Evolutionary conservation across 2,329 filamentous ascomycete species (phyloP), one percentile per base, ranked within the genome.

Genomic region (Penicillium sp.): DNA sequence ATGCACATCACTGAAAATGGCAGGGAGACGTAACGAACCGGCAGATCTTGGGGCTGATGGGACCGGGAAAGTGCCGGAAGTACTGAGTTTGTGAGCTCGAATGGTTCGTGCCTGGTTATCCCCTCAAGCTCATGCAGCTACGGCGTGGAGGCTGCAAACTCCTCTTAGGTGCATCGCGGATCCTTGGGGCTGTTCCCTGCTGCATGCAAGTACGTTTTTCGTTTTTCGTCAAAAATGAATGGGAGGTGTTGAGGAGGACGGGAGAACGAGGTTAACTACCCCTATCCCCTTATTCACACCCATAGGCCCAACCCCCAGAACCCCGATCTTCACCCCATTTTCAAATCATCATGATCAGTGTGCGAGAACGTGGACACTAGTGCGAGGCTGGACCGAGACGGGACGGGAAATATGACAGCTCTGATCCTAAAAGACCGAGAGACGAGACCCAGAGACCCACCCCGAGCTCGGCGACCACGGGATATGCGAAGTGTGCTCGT

Each of bases 371-470:
- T 57, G 50, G 51, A 46, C 23, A 48, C 36, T 40, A 50, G 51
- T 49, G 40, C 51, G 52, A 47, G 48, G 31, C 44, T 50, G 44
- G 49, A 40, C 26, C 40, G 13, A 35, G 44, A 31, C 44, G 53
- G 44, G 42, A 51, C 24, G 35, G 39, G 40, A 57, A 61, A 63
- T 62, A 61, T 63, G 62, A 65, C 60, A 65, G 61, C 60, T 63
- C 62, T 44, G 47, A 62, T 61, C 50, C 43, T 31, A 45, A 16
- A 34, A 9, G 18, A 20, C 18, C 18, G 3, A 20, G 4, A 20
- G 18, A 31, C 18, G 4, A 20, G 18, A 31, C 18, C 23, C 45
- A 34, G 39, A 29, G 47, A 49, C 49, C 50, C 56, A 59, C 51
- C 22, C 20, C 27, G 13, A 18, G 43, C 16, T 26, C 10, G 42